A percentile compares a stretch with the other conserved stretches of the same genome.
phyloP scores from a whole-genome alignment of 2,329 filamentous ascomycete genomes.

The Sodiomyces alkalinus region DNA sequence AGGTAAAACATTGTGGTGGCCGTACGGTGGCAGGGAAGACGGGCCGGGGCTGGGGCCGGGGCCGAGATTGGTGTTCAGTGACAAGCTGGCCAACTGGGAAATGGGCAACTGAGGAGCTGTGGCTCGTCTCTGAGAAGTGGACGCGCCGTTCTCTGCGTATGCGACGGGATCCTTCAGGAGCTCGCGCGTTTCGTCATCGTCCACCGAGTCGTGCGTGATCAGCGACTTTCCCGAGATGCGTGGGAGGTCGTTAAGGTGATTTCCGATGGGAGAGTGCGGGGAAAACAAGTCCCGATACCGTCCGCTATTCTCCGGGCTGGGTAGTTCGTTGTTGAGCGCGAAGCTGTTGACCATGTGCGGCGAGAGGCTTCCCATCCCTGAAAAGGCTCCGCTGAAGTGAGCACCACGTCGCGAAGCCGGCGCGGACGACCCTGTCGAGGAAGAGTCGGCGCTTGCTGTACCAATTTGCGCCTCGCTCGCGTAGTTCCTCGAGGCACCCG shows the following conservation, averaged over 20 bases:
- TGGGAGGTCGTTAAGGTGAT: conserved; percentile 46
- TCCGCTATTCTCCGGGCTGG: conserved; percentile 36
- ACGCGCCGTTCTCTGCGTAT: conserved; percentile 56
- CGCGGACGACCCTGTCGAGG: conserved; percentile 23
- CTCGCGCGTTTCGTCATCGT: conserved; percentile 56
- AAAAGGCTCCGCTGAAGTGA: conserved; percentile 48
- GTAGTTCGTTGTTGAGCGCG: conserved; percentile 39
- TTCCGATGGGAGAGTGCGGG: conserved; percentile 58
- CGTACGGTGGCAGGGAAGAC: conserved; percentile 35
- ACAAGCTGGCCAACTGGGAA: conserved; percentile 51
- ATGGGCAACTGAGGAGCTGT: conserved; percentile 61
- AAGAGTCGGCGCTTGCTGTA: conserved; percentile 7
- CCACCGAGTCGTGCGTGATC: conserved; percentile 48
- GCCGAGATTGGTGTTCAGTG: conserved; percentile 44
- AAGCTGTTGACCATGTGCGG: conserved; percentile 41
- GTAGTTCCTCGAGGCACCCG: conserved; percentile 14
- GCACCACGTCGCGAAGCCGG: conserved; percentile 37
- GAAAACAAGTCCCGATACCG: conserved; percentile 53
- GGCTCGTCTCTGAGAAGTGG: conserved; percentile 38
- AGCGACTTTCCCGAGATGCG: conserved; percentile 53
- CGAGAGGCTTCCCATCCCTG: conserved; percentile 44
- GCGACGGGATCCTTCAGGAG: conserved; percentile 58
- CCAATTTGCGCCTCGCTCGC: conserved; percentile 10
- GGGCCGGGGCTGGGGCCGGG: conserved; percentile 32
- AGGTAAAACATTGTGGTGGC: conserved; percentile 16